Percentiles rank a stretch among this genome's conserved stretches.
Evolutionary conservation across 1,284 basidiomycete species (phyloP).

Genomic region (Trametes pubescens): DNA sequence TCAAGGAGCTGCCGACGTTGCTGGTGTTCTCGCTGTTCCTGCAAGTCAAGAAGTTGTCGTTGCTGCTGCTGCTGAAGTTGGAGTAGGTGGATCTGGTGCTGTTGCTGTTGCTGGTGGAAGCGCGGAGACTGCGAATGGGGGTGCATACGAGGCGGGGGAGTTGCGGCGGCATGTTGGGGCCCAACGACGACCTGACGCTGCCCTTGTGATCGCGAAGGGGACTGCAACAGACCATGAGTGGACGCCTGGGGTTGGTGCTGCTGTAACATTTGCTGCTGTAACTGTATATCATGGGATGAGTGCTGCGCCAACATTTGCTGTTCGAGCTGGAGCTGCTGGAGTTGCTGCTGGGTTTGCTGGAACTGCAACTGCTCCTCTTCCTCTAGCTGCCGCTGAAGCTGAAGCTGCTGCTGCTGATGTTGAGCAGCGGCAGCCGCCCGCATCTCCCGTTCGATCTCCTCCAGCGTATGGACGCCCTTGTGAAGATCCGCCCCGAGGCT

Average conservation of each 20-base stretch:
- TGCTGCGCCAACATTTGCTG: conserved; percentile 44
- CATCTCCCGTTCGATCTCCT: conserved; percentile 97
- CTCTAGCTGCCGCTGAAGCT: conserved; percentile 42
- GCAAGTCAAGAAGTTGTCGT: conserved; percentile 65
- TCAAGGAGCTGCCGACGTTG: conserved; percentile 47
- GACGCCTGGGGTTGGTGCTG: conserved; percentile 29
- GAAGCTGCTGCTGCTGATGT: conserved; percentile 37
- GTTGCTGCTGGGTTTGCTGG: conserved; percentile 26
- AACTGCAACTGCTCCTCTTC: conserved; percentile 41
- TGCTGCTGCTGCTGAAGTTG: conserved; percentile 62
- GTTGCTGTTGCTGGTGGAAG: conserved; percentile 62
- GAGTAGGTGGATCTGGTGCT: conserved; percentile 61
- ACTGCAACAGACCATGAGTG: conserved; percentile 21
- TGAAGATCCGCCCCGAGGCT: conserved; percentile 36
- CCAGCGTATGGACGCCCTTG: conserved; percentile 76
- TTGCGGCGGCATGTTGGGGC: conserved; percentile 40
- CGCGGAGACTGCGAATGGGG: conserved; percentile 76
- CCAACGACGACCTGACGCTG: conserved; percentile 34
- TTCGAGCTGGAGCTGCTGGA: conserved; percentile 30
- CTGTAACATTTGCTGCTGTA: conserved; percentile 28
- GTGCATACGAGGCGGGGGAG: conserved; percentile 74
- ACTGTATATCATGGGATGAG: conserved; percentile 44
- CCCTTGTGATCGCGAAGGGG: conserved; percentile 28
- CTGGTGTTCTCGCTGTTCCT: conserved; percentile 63
- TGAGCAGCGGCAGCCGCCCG: conserved; percentile 60